A percentile compares a stretch with the other conserved stretches of the same genome.
Conservation (phyloP, 164 flowering plant species). For the Tinospora cordifolia region DNA sequence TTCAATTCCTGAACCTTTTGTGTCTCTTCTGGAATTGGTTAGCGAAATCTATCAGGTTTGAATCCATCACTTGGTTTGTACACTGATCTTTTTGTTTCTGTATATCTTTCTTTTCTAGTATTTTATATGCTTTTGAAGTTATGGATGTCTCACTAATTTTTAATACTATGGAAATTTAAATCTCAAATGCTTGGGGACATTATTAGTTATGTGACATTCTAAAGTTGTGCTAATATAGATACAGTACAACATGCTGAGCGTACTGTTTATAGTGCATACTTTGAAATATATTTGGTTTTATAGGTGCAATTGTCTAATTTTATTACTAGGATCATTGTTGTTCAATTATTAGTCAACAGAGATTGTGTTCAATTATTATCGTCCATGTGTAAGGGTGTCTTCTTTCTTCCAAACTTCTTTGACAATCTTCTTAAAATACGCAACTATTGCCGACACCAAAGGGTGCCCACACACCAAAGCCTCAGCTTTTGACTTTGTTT, state of each 20-base stretch:
- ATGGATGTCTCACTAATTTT: not conserved
- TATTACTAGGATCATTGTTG: no score
- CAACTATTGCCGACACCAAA: no score
- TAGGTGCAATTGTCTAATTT: not conserved
- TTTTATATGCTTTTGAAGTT: not conserved
- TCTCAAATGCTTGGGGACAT: not conserved
- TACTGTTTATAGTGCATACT: no score
- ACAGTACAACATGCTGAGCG: no score
- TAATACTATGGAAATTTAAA: not conserved
- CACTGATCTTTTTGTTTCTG: not conserved
- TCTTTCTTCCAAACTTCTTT: no score
- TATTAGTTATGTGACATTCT: not conserved
- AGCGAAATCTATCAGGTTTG: conserved; percentile 90
- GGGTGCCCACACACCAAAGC: no score
- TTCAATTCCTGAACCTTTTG: conserved; percentile 49
- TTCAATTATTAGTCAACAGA: no score
- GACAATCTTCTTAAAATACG: no score
- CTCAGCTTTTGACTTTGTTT: no score
- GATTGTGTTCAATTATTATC: no score
- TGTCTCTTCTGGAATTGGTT: conserved; percentile 87
- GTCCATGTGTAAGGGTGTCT: no score
- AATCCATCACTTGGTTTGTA: not conserved
- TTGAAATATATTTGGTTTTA: no score
- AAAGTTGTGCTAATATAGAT: not conserved
- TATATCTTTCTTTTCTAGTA: not conserved